Conservation (phyloP, 2,329 filamentous ascomycete genomes). For the Plenodomus biglobosus region DNA sequence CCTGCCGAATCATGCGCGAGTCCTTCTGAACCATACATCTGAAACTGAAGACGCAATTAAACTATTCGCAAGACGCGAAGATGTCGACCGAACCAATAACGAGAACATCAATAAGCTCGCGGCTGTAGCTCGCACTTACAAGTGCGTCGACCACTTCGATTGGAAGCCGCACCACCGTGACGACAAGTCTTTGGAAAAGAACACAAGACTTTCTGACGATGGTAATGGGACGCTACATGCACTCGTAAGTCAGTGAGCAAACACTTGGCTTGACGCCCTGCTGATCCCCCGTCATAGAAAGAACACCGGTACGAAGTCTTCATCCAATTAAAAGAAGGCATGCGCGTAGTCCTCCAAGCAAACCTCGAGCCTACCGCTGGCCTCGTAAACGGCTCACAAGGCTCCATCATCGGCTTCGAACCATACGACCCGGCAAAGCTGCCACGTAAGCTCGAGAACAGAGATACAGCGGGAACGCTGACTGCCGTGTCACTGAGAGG, state of each 20-base stretch:
- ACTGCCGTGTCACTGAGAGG: slow-evolving; percentile 33
- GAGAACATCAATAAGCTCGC: slow-evolving; percentile 37
- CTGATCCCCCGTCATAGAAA: slow-evolving; percentile 8
- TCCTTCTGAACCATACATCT: slow-evolving; percentile 52
- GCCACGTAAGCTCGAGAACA: slow-evolving; percentile 20
- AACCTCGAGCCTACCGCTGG: slow-evolving; percentile 48
- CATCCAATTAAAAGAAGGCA: slow-evolving; percentile 53
- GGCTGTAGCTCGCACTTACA: slow-evolving; percentile 26
- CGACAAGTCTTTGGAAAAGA: slow-evolving; percentile 17
- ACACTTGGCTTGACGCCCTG: too few relatives aligned
- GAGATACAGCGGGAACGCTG: slow-evolving; percentile 1
- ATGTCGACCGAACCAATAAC: slow-evolving; percentile 40
- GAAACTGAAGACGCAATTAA: slow-evolving; percentile 49
- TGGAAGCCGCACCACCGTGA: slow-evolving; percentile 37
- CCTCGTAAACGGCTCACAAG: slow-evolving; percentile 43
- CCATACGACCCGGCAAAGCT: slow-evolving; percentile 31
- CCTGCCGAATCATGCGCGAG: slow-evolving; percentile 39
- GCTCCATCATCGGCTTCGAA: slow-evolving; percentile 43
- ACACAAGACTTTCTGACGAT: slow-evolving; percentile 10
- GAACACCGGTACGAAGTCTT: slow-evolving; percentile 53
- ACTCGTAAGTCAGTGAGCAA: too few relatives aligned
- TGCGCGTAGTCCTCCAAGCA: slow-evolving; percentile 56
- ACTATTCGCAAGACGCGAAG: slow-evolving; percentile 48
- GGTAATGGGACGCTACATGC: slow-evolving; percentile 21
- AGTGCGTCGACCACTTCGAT: slow-evolving; percentile 48